Evolutionary conservation across 345 rosid species (phyloP), one percentile per base, ranked within the genome.

Genomic region (Acer saccharum): DNA sequence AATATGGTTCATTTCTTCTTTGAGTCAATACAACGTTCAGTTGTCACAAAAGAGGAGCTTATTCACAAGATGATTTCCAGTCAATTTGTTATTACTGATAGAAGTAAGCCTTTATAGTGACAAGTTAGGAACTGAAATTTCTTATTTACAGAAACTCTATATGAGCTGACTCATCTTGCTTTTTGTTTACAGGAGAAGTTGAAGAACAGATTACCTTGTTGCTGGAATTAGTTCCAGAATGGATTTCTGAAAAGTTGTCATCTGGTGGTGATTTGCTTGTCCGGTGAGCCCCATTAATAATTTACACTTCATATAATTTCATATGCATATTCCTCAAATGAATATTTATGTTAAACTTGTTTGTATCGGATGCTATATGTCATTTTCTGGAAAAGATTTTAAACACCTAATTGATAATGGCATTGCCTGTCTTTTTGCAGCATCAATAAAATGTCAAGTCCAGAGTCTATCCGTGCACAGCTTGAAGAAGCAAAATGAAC

Each of bases 41-140:
- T 95, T 35, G 84, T 93, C 64, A 90, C 98, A 6, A 93, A 93
- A 78, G 93, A 87, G 69, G 98, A 95, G 84, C 92, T 95, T 71
- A 61, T 88, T 25, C 84, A 86, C 89, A 94, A 89, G 87, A 83
- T 86, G 21, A 81, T 86, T 72, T 84, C 89, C 0, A 83, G 86
- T 58, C 95, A 90, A 65, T 69, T 74, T 48, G 95, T 87, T 67
- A 90, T 96, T 70, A 78, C 79, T 43, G 99, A 94, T 83, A 91
- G 87, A 88, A 83, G 99, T 90, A 90, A 86, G 92, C 65, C 32
- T 17, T 62, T 23, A 68, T 57, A 0, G 9, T 35, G 27, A 63
- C 35, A 7, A 14, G 29, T 72, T 7, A 23, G 64, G 6, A 69
- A 32, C 21, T 35, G 18, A 8, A 60, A 23, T 25, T 73, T 74